Conservation (phyloP, 176 grass and related monocot species). For the Oryza officinalis region DNA sequence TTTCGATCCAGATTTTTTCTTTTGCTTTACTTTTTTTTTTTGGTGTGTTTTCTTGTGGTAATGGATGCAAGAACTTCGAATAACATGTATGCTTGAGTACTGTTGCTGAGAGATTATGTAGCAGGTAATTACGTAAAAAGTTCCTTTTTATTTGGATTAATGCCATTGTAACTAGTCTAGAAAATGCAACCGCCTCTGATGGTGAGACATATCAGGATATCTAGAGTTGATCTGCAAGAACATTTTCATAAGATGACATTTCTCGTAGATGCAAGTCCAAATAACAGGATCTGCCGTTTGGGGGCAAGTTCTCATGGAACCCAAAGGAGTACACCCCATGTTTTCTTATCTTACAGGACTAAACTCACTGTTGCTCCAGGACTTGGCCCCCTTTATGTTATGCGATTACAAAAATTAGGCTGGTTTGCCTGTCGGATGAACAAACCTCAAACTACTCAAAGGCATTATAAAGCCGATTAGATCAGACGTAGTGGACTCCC, state of each 20-base stretch:
- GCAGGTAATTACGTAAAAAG: background rate
- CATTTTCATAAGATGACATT: background rate
- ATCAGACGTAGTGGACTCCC: constrained; percentile 62
- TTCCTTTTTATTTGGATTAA: background rate
- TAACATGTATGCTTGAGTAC: background rate
- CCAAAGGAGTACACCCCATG: constrained; percentile 15
- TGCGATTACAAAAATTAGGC: constrained; percentile 25
- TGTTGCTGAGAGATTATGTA: background rate
- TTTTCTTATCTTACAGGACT: constrained; percentile 19
- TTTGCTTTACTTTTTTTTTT: background rate
- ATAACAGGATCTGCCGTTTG: constrained; percentile 5
- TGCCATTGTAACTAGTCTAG: background rate
- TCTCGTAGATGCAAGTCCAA: background rate
- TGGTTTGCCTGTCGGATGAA: background rate
- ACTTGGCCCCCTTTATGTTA: background rate
- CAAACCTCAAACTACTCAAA: background rate
- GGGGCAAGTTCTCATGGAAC: background rate
- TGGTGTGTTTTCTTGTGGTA: background rate
- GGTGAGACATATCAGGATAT: background rate
- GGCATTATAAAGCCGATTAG: background rate
- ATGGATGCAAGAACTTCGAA: background rate
- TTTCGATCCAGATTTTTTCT: background rate
- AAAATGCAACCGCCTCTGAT: background rate
- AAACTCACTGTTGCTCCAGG: constrained; percentile 1
- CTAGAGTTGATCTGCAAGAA: background rate